These are phyloP conservation scores for Marchantia paleacea DNA, from an alignment of 225 moss, liverwort and hornwort genomes.

Conservation along the genomic window DNA sequence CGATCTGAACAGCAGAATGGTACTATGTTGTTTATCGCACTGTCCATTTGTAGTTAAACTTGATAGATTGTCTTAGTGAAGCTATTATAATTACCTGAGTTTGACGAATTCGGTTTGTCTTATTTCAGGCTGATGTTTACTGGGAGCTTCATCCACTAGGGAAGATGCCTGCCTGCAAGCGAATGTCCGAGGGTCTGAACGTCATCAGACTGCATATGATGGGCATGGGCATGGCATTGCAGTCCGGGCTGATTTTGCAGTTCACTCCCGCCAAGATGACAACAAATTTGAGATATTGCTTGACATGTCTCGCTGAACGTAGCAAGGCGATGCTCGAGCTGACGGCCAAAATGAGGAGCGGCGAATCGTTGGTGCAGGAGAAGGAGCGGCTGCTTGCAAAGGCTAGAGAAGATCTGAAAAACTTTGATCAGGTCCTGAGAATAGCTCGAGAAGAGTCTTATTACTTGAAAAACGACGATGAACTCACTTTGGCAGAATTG, in stretches of 20 bases:
- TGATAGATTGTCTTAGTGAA: neutral
- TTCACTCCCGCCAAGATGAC: constrained; percentile 37
- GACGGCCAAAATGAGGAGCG: constrained; percentile 20
- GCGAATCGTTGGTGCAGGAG: neutral
- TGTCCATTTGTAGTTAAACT: neutral
- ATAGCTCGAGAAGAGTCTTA: constrained; percentile 35
- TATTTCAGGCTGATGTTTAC: constrained; percentile 13
- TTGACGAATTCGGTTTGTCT: neutral
- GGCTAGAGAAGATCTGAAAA: constrained; percentile 28
- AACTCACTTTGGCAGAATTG: neutral
- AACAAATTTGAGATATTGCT: constrained; percentile 11
- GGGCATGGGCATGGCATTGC: constrained; percentile 40
- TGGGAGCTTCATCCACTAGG: constrained; percentile 31
- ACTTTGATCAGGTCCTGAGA: constrained; percentile 24
- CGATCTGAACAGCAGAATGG: constrained; percentile 29
- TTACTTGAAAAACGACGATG: constrained; percentile 19
- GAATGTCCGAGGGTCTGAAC: constrained; percentile 34
- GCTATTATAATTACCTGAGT: neutral
- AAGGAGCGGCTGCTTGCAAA: constrained; percentile 23
- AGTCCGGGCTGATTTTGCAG: constrained; percentile 33
- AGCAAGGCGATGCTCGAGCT: constrained; percentile 32
- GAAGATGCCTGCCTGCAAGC: constrained; percentile 31
- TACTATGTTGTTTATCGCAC: neutral
- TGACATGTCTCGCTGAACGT: constrained; percentile 21
- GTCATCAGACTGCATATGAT: constrained; percentile 33